A percentile compares a stretch with the other conserved stretches of the same genome.
Conservation (phyloP, 768 basidiomycete species). For the Tricholomella constricta region DNA sequence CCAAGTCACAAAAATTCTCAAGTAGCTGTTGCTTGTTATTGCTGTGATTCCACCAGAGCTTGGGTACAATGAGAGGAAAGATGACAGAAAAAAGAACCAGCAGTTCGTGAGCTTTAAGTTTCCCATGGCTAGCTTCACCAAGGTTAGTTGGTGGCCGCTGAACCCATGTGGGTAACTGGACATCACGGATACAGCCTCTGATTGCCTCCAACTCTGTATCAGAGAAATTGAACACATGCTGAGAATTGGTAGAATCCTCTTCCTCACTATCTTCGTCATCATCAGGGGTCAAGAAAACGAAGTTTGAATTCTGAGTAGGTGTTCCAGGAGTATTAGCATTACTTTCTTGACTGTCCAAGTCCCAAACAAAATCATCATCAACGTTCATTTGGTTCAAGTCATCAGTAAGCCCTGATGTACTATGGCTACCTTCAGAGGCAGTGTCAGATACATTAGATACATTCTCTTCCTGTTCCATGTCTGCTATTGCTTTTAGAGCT, state of each 20-base stretch:
- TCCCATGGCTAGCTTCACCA: conserved; percentile 33
- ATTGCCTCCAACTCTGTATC: conserved; percentile 13
- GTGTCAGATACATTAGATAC: not conserved
- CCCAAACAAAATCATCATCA: not conserved
- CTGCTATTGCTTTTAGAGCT: too few relatives aligned
- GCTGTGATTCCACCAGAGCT: not conserved
- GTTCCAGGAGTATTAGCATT: too few relatives aligned
- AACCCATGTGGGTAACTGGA: conserved; percentile 15
- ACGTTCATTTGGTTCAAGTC: not conserved
- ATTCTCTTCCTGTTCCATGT: not conserved
- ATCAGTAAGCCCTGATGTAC: not conserved
- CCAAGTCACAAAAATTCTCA: not conserved
- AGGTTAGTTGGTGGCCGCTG: conserved; percentile 31
- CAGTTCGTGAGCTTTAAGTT: too few relatives aligned
- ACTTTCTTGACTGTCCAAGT: too few relatives aligned
- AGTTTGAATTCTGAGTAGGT: not conserved
- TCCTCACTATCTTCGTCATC: not conserved
- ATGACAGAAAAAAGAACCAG: too few relatives aligned
- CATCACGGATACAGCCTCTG: conserved; percentile 21
- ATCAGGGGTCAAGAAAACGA: not conserved
- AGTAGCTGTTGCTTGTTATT: not conserved
- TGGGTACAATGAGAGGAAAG: not conserved
- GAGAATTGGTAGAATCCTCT: not conserved
- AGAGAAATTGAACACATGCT: conserved; percentile 14
- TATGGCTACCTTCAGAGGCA: too few relatives aligned